These are phyloP conservation scores for Mucor piriformis DNA, from an alignment of 371 early-diverging fungal species.

Conservation along the genomic window DNA sequence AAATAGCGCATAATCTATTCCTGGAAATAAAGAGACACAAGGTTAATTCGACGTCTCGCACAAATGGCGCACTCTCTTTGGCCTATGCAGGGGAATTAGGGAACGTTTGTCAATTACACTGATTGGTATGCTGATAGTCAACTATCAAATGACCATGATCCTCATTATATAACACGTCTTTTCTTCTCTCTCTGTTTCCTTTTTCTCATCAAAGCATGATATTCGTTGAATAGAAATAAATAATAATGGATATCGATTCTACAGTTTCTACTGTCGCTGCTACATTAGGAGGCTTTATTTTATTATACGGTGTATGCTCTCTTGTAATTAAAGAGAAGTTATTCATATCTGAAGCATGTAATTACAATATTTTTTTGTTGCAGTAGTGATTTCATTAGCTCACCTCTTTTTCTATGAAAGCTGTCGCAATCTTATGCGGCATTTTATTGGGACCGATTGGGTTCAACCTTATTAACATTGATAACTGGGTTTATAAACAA, in stretches of 20 bases:
- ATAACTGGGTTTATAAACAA: constrained; percentile 41
- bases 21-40: background rate
- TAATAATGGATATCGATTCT: background rate
- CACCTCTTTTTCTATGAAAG: constrained; percentile 19
- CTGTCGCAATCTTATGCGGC: constrained; percentile 85
- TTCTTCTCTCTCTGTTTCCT: constrained; percentile 9
- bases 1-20: background rate
- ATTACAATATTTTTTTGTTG: constrained; percentile 16
- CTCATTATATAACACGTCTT: constrained; percentile 10
- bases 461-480: constrained; percentile 40
- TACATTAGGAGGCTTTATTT: constrained; percentile 81
- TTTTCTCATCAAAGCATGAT: background rate
- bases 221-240: no score
- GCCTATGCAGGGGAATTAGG: background rate
- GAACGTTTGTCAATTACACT: background rate
- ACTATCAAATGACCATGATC: constrained; percentile 14
- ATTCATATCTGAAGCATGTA: constrained; percentile 88
- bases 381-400: background rate
- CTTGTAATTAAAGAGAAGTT: constrained; percentile 87
- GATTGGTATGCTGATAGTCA: constrained; percentile 11
- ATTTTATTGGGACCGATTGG: constrained; percentile 80
- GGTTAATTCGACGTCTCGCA: background rate
- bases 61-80: background rate
- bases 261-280: constrained; percentile 32
- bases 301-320: constrained; percentile 85